These are phyloP conservation scores for Capronia americana DNA, from an alignment of 2,329 filamentous ascomycete genomes.

Conservation along the genomic window DNA sequence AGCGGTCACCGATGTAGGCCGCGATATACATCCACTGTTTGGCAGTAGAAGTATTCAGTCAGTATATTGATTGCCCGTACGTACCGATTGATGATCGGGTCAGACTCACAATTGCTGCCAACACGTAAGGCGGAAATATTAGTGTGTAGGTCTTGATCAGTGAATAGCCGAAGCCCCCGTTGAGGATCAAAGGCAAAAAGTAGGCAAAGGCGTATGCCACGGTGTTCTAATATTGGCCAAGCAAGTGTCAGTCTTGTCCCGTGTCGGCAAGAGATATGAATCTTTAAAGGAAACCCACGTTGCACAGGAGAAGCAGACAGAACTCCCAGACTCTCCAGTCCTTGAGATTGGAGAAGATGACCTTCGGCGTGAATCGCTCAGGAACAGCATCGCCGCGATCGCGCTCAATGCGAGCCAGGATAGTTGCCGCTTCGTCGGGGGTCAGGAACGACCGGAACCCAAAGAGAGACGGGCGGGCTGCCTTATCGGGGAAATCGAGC, in stretches of 20 bases:
- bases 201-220: slow-evolving; percentile 3
- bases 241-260: not conserved
- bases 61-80: too few relatives aligned
- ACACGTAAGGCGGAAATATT: slow-evolving; percentile 7
- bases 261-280: not conserved
- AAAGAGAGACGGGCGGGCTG: not conserved
- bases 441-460: not conserved
- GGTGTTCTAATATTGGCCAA: not conserved
- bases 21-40: slow-evolving; percentile 3
- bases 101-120: slow-evolving; percentile 6
- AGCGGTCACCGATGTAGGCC: slow-evolving; percentile 2
- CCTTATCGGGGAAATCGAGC: not conserved
- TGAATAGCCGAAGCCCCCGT: not conserved
- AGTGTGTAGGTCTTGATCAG: not conserved
- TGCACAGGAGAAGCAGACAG: slow-evolving; percentile 4
- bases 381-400: slow-evolving; percentile 9
- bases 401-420: slow-evolving; percentile 1
- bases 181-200: slow-evolving; percentile 11
- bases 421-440: not conserved
- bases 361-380: not conserved
- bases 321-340: slow-evolving; percentile 12
- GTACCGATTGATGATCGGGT: too few relatives aligned
- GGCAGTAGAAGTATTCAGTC: too few relatives aligned
- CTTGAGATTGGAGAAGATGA: not conserved
- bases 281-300: not conserved